Evolutionary conservation across 768 basidiomycete species (phyloP), one percentile per base, ranked within the genome.

Genomic region (Boletus reticulatus): DNA sequence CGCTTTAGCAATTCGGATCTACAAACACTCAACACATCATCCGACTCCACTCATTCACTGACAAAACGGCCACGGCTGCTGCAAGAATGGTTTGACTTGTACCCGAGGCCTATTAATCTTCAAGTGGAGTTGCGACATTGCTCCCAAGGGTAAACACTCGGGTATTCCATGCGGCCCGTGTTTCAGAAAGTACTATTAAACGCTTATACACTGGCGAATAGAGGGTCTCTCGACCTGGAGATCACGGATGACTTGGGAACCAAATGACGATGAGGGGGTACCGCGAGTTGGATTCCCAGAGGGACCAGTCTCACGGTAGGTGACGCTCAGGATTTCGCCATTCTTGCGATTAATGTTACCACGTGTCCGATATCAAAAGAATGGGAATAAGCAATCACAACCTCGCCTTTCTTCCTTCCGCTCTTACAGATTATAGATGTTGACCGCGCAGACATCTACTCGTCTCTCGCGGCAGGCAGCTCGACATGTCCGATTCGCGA

Each of bases 401-500:
- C 8, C 8, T 39, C 6, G 0, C n/a, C 34, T 11, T 48, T 6
- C 36, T 19, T 42, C 43, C 31, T 38, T 39, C 48, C 27, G 6
- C 48, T 27, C 10, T 36, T 3, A 19, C 43, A 14, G n/a, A n/a
- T n/a, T n/a, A 24, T 4, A 43, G 14, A 66, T 68, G 57, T 29
- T 58, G 20, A 12, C 29, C 4, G 17, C 22, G 12, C 41, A 54
- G 39, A 52, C 60, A 50, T 48, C 39, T 38, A 9, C 36, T 54
- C 41, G 53, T 29, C 37, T 58, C 27, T 41, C 55, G 43, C 52
- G 56, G 24, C 52, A 48, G 34, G 48, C 42, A 32, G 39, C 34
- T 50, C 53, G 55, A 39, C 45, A 53, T 19, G 55, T 55, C 31
- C 63, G 71, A 42, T 61, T 51, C 29, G 66, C 57, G 10, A 72